These are phyloP conservation scores for Geotrichum australiense DNA, from an alignment of 1,139 yeast genomes.

Conservation along the genomic window DNA sequence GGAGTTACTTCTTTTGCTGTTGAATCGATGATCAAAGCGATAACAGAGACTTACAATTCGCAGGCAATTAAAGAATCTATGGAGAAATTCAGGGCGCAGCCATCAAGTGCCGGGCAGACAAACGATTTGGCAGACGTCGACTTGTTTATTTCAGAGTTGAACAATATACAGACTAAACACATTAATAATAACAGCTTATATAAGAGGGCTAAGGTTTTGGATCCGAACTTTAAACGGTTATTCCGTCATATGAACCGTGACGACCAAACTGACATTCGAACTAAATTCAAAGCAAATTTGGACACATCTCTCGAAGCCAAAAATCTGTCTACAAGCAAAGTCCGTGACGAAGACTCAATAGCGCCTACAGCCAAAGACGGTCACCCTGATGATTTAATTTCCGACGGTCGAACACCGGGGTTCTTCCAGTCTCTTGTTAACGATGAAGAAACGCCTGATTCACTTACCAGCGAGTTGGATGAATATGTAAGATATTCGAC, in stretches of 20 bases:
- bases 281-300: constrained; percentile 8
- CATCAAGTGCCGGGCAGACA: neutral
- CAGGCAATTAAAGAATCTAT: constrained; percentile 3
- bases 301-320: neutral
- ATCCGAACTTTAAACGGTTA: constrained; percentile 18
- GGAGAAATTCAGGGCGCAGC: constrained; percentile 3
- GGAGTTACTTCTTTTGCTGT: constrained; percentile 19
- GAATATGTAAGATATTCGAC: constrained; percentile 17
- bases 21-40: constrained; percentile 18
- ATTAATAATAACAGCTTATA: constrained; percentile 13
- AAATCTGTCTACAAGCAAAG: neutral
- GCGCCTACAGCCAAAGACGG: too few species aligned
- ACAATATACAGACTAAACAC: constrained; percentile 8
- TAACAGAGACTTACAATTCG: constrained; percentile 11
- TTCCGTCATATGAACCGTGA: constrained; percentile 17
- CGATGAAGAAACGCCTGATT: constrained; percentile 14
- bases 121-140: constrained; percentile 7
- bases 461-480: constrained; percentile 13
- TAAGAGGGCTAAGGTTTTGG: constrained; percentile 16
- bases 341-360: neutral
- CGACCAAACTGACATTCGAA: constrained; percentile 14
- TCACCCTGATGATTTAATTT: constrained; percentile 1
- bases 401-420: constrained; percentile 12
- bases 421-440: constrained; percentile 18
- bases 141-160: constrained; percentile 8